Evolutionary conservation across 2,329 filamentous ascomycete genomes (phyloP).

Genomic region (Pleomassaria siparia): DNA sequence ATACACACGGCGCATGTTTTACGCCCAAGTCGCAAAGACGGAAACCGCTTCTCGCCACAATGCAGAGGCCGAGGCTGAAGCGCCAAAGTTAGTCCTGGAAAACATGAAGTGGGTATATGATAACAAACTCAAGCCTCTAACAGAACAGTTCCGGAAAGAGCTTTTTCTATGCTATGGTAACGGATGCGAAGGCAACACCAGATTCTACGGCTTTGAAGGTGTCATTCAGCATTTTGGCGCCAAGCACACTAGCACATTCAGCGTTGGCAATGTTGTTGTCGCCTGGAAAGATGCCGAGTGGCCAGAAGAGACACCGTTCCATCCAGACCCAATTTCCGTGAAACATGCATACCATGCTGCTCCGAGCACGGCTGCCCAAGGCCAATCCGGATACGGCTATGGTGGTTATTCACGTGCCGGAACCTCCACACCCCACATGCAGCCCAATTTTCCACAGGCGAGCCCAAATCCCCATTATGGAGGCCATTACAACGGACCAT

Average conservation of each 20-base stretch:
- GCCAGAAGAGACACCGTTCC: slow-evolving; percentile 74
- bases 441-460: slow-evolving; percentile 36
- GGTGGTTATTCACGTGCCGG: slow-evolving; percentile 42
- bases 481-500: slow-evolving; percentile 39
- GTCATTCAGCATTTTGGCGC: slow-evolving; percentile 82
- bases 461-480: slow-evolving; percentile 43
- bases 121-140: slow-evolving; percentile 70
- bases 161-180: slow-evolving; percentile 70
- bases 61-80: slow-evolving; percentile 45
- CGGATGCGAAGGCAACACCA: slow-evolving; percentile 64
- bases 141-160: slow-evolving; percentile 67
- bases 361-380: slow-evolving; percentile 18
- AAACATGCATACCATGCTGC: slow-evolving; percentile 42
- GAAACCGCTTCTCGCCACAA: neutral
- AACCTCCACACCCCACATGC: slow-evolving; percentile 40
- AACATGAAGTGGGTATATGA: slow-evolving; percentile 89
- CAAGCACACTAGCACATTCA: slow-evolving; percentile 74
- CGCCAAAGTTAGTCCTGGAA: slow-evolving; percentile 69
- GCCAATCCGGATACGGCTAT: slow-evolving; percentile 29
- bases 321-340: slow-evolving; percentile 57
- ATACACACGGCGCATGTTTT: slow-evolving; percentile 68
- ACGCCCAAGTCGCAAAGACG: slow-evolving; percentile 38
- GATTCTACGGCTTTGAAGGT: slow-evolving; percentile 74
- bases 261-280: slow-evolving; percentile 70
- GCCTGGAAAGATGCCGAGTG: slow-evolving; percentile 77